Evolutionary conservation across 768 basidiomycete genomes (phyloP).

Genomic region (Butyriboletus loyo): DNA sequence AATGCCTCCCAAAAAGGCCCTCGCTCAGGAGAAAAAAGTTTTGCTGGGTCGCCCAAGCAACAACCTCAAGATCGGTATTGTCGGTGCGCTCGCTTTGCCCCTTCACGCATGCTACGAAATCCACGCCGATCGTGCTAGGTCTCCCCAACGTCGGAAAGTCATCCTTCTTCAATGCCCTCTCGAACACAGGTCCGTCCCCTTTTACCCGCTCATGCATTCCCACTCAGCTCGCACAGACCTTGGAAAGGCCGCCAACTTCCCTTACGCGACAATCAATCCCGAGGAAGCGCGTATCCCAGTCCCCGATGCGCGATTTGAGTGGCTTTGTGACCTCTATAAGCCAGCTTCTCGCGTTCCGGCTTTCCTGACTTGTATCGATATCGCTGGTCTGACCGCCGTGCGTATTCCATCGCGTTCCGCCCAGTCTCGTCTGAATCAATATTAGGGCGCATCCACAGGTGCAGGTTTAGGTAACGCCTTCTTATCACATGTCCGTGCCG

Average conservation of each 20-base stretch:
- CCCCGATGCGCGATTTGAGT: slow-evolving; percentile 91
- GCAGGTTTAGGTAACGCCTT: slow-evolving; percentile 98
- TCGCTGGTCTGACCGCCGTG: slow-evolving; percentile 94
- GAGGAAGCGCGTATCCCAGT: slow-evolving; percentile 96
- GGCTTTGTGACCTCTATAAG: slow-evolving; percentile 90
- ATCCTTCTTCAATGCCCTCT: slow-evolving; percentile 97
- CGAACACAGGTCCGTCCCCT: slow-evolving; percentile 69
- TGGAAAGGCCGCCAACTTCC: slow-evolving; percentile 96
- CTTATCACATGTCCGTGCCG: slow-evolving; percentile 94
- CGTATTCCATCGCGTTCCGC: slow-evolving; percentile 24
- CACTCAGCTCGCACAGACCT: slow-evolving; percentile 51
- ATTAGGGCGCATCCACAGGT: slow-evolving; percentile 91
- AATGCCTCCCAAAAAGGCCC: slow-evolving; percentile 92
- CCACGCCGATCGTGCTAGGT: slow-evolving; percentile 42
- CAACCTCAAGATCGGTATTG: slow-evolving; percentile 98
- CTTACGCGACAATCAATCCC: slow-evolving; percentile 91
- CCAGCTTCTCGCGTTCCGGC: slow-evolving; percentile 86
- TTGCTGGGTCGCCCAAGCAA: slow-evolving; percentile 91
- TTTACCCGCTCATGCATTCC: background rate
- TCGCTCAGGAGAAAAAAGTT: slow-evolving; percentile 73
- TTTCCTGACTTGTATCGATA: slow-evolving; percentile 96
- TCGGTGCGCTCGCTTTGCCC: slow-evolving; percentile 60
- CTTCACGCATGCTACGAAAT: background rate
- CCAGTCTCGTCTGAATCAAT: slow-evolving; percentile 16
- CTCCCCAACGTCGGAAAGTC: slow-evolving; percentile 98